phyloP scores from a whole-genome alignment of 495 filamentous ascomycete species.

The Penicillium macrosclerotiorum region DNA sequence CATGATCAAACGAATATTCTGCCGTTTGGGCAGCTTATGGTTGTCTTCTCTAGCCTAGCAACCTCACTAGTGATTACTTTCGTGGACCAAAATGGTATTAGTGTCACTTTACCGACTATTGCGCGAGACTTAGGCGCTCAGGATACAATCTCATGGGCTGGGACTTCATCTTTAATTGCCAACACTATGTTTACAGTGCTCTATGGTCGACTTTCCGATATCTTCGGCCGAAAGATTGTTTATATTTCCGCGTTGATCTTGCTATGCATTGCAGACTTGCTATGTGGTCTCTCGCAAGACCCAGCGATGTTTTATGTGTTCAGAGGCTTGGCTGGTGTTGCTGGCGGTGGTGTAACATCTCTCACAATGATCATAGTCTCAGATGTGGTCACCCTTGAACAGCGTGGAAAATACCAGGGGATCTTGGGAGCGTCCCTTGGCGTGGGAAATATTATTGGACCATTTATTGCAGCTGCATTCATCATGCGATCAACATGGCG shows the following conservation, averaged over 20 bases:
- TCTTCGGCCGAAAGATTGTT: conserved; percentile 56
- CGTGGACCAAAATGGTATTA: conserved; percentile 64
- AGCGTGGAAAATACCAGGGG: conserved; percentile 48
- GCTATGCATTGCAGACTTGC: conserved; percentile 51
- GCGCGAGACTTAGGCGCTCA: conserved; percentile 53
- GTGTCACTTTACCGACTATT: conserved; percentile 59
- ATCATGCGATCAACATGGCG: conserved; percentile 46
- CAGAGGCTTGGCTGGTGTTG: conserved; percentile 54
- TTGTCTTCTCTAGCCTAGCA: conserved; percentile 55
- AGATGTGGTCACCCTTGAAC: conserved; percentile 45
- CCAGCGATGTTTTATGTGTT: conserved; percentile 55
- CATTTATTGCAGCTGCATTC: conserved; percentile 45
- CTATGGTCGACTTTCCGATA: conserved; percentile 58
- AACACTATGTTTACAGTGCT: conserved; percentile 69
- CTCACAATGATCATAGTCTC: conserved; percentile 52
- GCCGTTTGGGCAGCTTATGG: conserved; percentile 51
- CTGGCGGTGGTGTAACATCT: conserved; percentile 49
- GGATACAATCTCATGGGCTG: conserved; percentile 70
- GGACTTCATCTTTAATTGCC: conserved; percentile 72
- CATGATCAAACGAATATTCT: conserved; percentile 58
- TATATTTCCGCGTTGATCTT: conserved; percentile 46
- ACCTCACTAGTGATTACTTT: conserved; percentile 56
- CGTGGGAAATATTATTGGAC: conserved; percentile 43
- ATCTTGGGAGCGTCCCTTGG: conserved; percentile 44
- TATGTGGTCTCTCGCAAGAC: conserved; percentile 51